Conservation (phyloP, 2,329 filamentous ascomycete species). For the Trichoderma oligosporum region DNA sequence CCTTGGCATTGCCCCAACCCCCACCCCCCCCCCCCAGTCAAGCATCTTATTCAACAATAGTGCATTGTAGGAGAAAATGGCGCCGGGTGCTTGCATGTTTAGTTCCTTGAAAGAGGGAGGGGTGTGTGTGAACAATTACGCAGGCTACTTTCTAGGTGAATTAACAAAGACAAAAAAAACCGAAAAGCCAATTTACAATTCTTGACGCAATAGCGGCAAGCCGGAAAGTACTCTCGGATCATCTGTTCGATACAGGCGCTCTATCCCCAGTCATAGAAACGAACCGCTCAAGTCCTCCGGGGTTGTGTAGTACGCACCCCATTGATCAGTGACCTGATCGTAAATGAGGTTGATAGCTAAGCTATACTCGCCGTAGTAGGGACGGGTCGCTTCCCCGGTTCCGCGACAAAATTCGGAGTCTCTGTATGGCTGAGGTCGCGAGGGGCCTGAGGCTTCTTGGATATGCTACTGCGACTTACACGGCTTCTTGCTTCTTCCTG, state of each 20-base stretch:
- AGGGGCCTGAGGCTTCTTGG: constrained; percentile 24
- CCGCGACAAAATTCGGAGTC: constrained; percentile 16
- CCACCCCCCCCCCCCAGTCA: too few relatives aligned
- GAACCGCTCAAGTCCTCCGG: constrained; percentile 4
- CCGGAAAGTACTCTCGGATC: background rate
- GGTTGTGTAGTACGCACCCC: constrained; percentile 9
- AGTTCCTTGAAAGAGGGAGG: constrained; percentile 32
- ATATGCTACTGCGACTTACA: constrained; percentile 27
- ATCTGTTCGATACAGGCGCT: background rate
- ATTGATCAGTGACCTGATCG: constrained; percentile 17
- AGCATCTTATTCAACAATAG: constrained; percentile 41
- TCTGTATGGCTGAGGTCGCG: constrained; percentile 32
- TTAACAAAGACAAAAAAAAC: background rate
- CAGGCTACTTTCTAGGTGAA: background rate
- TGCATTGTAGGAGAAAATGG: constrained; percentile 42
- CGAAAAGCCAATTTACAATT: too few relatives aligned
- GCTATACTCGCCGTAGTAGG: constrained; percentile 22
- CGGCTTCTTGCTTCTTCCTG: constrained; percentile 32
- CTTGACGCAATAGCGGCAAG: constrained; percentile 4
- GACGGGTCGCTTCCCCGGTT: constrained; percentile 23
- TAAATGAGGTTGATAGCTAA: constrained; percentile 20
- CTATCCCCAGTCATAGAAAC: constrained; percentile 8
- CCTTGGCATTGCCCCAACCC: constrained; percentile 26
- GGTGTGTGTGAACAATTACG: constrained; percentile 6
- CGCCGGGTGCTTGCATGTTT: constrained; percentile 48